Evolutionary conservation across 768 basidiomycete genomes (phyloP), one percentile per base, ranked within the genome.

Genomic region (Cubamyces sp.): DNA sequence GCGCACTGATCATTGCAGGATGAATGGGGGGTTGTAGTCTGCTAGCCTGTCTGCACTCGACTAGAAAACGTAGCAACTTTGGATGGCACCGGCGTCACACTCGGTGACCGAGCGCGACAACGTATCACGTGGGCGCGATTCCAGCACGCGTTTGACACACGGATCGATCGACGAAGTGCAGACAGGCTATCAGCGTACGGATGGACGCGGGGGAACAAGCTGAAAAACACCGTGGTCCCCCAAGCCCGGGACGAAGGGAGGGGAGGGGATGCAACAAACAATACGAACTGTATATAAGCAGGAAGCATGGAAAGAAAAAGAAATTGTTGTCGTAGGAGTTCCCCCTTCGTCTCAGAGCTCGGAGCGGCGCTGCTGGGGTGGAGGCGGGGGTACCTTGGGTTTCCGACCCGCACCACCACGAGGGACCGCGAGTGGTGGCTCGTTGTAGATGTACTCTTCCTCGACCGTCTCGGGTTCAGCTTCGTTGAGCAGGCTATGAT

Each of bases 261-360:
- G 77, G 77, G 76, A 77, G 80, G 83, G 57, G 81, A 77, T 71
- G 76, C 84, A 85, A 90, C 88, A 83, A 84, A 90, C 85, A 84
- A 77, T 85, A 84, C 81, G 71, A 74, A 85, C 78, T 80, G 75
- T 79, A 73, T 70, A 79, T 77, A 70, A 74, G 68, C 65, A 66
- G 49, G 41, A 59, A 59, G 68, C 68, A 68, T 70, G 68, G 68
- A 68, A 73, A 68, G 68, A 70, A 69, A 67, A 76, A 67, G 74
- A 76, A 79, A 76, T 77, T 73, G 71, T 75, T 74, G 77, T 66
- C 71, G 72, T 71, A 65, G 59, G 64, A 65, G 68, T 69, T 74
- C 85, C 91, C 85, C 90, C 91, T 89, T 92, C 91, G 91, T 91
- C 91, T 92, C 88, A 92, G 83, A 92, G 87, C 88, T 91, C 90